Conservation (phyloP, 176 grass and related monocot genomes). For the Dendrocalamus sinicus region DNA sequence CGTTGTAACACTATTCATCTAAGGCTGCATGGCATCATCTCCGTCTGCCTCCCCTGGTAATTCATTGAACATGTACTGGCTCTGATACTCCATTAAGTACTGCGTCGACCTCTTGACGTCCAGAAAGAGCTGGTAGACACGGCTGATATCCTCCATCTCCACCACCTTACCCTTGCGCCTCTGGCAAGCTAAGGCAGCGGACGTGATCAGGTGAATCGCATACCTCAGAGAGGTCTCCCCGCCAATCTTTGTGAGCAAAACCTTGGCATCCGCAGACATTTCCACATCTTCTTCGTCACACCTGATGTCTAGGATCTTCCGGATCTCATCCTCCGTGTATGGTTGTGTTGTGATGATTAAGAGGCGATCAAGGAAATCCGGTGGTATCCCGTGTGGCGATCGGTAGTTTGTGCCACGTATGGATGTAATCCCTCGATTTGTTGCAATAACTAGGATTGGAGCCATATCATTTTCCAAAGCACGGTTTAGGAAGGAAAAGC, state of each 20-base stretch:
- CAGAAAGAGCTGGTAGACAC: constrained; percentile 85
- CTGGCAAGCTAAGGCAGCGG: constrained; percentile 73
- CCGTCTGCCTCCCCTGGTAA: constrained; percentile 56
- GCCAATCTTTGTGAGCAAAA: constrained; percentile 86
- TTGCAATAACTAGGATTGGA: constrained; percentile 83
- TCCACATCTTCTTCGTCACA: constrained; percentile 88
- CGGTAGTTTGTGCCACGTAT: constrained; percentile 88
- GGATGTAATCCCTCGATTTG: constrained; percentile 84
- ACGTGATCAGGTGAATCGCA: constrained; percentile 85
- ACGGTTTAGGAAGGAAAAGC: constrained; percentile 92
- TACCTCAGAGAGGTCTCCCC: constrained; percentile 87
- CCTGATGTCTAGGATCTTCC: constrained; percentile 83
- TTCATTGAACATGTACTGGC: constrained; percentile 92
- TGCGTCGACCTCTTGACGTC: constrained; percentile 90
- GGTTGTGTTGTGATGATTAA: constrained; percentile 48
- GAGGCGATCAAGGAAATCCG: constrained; percentile 82
- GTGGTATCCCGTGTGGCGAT: constrained; percentile 82
- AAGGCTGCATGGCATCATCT: constrained; percentile 66
- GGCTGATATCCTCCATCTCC: constrained; percentile 91
- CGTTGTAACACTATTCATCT: background rate
- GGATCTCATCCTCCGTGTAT: constrained; percentile 69
- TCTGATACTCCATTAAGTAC: constrained; percentile 93
- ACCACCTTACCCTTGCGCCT: constrained; percentile 83
- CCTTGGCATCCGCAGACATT: constrained; percentile 79
- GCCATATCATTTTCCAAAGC: constrained; percentile 94